Evolutionary conservation across 2,329 filamentous ascomycete species (phyloP).

Genomic region (Xylaria sp.): DNA sequence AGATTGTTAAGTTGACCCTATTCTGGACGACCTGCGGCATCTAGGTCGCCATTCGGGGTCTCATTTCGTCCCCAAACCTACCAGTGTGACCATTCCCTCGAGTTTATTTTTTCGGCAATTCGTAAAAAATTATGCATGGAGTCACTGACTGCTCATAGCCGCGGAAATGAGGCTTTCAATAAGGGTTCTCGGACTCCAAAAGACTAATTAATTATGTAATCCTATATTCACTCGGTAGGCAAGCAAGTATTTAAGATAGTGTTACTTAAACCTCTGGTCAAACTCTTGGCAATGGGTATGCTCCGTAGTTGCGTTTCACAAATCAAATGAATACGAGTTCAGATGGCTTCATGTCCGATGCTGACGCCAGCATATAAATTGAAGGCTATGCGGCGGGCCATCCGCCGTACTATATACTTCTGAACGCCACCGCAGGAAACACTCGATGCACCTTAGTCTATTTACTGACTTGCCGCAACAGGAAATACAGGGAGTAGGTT

Average conservation of each 20-base stretch:
- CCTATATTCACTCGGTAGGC: too few relatives aligned
- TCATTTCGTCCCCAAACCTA: neutral
- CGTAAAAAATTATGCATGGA: neutral
- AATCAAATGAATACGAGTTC: conserved; percentile 6
- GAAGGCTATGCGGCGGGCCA: neutral
- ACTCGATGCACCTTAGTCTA: neutral
- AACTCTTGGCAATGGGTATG: neutral
- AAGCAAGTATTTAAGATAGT: neutral
- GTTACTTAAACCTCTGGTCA: neutral
- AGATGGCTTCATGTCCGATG: conserved; percentile 13
- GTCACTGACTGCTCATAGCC: neutral
- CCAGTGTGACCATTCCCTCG: neutral
- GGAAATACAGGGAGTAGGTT: neutral
- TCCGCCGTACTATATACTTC: neutral
- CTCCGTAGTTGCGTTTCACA: conserved; percentile 1
- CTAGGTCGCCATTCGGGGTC: neutral
- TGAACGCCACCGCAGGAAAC: neutral
- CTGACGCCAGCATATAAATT: conserved; percentile 27
- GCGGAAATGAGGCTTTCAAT: neutral
- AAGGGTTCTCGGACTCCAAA: neutral
- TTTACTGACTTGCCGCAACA: neutral
- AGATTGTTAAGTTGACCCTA: neutral
- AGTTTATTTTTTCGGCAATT: neutral
- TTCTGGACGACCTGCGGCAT: neutral
- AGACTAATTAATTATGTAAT: too few relatives aligned